Evolutionary conservation across 495 filamentous ascomycete genomes (phyloP).

Genomic region (Talaromyces trachyspermus): DNA sequence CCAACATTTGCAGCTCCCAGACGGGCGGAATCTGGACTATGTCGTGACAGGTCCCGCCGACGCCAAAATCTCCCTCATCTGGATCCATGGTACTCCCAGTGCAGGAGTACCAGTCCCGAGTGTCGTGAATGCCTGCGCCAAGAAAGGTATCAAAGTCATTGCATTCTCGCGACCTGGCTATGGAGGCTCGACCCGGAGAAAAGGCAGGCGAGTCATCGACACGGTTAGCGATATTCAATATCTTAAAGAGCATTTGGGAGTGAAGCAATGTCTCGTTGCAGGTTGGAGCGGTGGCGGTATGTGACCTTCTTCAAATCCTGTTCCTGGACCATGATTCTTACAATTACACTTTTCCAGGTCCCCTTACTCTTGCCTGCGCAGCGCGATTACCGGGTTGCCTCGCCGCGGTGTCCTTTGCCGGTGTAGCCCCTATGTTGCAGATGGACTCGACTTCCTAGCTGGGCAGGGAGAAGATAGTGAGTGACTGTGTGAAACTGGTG

Average conservation of each 20-base stretch:
- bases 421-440: not conserved
- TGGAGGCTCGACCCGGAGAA: conserved; percentile 1
- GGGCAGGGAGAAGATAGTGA: conserved; percentile 2
- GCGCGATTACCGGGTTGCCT: not conserved
- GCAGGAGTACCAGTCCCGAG: not conserved
- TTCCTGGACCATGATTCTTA: not conserved
- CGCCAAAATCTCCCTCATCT: not conserved
- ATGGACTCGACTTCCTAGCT: not conserved
- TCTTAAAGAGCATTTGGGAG: not conserved
- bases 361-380: not conserved
- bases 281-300: conserved; percentile 4
- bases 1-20: not conserved
- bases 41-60: not conserved
- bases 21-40: conserved; percentile 2
- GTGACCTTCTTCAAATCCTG: not conserved
- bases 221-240: not conserved
- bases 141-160: conserved; percentile 2
- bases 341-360: not conserved
- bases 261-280: not conserved
- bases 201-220: not conserved
- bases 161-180: conserved; percentile 1
- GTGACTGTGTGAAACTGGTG: too few species aligned
- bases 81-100: not conserved
- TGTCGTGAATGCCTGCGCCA: not conserved
- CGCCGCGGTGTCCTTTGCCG: conserved; percentile 1